Base-by-base conservation (phyloP, 805 yeast genomes). In the Saturnispora sanitii region DNA sequence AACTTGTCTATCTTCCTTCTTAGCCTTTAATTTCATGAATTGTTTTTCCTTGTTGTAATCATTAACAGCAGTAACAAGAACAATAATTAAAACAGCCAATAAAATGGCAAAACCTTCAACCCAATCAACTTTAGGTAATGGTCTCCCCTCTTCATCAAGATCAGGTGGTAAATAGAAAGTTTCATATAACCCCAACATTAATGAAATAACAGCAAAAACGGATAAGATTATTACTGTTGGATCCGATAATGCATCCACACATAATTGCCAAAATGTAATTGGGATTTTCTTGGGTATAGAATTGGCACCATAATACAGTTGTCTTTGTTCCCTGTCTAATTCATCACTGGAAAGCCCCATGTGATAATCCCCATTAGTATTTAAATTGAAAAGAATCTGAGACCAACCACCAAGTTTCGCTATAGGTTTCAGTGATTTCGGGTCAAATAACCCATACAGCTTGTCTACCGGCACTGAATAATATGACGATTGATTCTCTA, bases 101-200 rank as follows among this genome's bases (percentile, higher is more conserved):
- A 92, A 74, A 56, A 92, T 92, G 31, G 98, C 99, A 29, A 88
- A 95, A 51, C 99, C 99, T 66, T 92, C 99, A 36, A 94, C 95
- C 96, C 97, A 92, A 53, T 90, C 95, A 25, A 92, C 94, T 52
- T 78, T 75, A 15, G 96, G 96, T 41, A 77, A 59, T 17, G 75
- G 67, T 18, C 75, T 68, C 21, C 95, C 95, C 48, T 85, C 84
- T 5, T 73, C 77, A 58, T 90, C 96, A 51, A 73, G 73, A 54
- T 75, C 77, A 0, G 84, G 68, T 0, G 81, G 87, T 49, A 82
- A 83, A 32, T 94, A 95, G 64, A 87, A 82, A 2, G 94, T 79
- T 61, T 92, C 94, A 58, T 92, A 92, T 6, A 92, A 67, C 0
- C 98, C 99, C 37, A 92, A 64, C 0, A 94, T 90, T 38, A 92